These are phyloP conservation scores for Rhodotorula sp. DNA, from an alignment of 1,284 basidiomycete genomes.

Conservation along the genomic window DNA sequence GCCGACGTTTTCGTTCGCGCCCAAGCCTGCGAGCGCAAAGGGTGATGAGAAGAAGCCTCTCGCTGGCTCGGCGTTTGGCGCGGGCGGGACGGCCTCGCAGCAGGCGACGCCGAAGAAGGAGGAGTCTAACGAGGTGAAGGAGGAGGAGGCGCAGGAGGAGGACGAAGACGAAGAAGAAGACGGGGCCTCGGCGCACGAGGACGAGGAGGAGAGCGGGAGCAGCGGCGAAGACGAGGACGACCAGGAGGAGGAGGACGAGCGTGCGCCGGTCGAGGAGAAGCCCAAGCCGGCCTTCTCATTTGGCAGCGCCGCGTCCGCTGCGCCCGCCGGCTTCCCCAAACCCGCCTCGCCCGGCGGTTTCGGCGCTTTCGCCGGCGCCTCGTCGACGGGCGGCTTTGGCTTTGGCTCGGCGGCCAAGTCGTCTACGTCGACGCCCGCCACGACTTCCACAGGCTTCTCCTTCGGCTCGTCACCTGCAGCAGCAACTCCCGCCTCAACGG, in stretches of 20 bases:
- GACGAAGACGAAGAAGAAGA: not conserved
- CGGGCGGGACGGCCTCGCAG: not conserved
- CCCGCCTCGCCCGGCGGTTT: conserved; percentile 24
- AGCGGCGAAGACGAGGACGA: not conserved
- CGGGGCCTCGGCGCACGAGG: too few species aligned
- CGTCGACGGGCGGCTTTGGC: not conserved
- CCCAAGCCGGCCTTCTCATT: conserved; percentile 26
- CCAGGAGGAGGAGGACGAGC: not conserved
- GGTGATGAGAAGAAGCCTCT: not conserved
- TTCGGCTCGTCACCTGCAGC: not conserved
- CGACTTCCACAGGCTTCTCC: conserved; percentile 1
- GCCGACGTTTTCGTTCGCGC: not conserved
- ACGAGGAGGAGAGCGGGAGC: too few species aligned
- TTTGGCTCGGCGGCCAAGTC: not conserved
- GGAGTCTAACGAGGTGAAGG: not conserved
- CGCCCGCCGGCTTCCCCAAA: conserved; percentile 12
- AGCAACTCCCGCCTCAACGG: not conserved
- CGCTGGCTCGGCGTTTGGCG: not conserved
- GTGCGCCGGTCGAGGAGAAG: not conserved
- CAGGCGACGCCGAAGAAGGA: not conserved
- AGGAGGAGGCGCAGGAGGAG: not conserved
- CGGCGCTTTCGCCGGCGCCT: conserved; percentile 15
- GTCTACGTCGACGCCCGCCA: not conserved
- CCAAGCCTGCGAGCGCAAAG: not conserved
- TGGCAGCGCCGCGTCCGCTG: not conserved